Conservation (phyloP, 1,284 basidiomycete genomes). For the Veloboletus limbatus region DNA sequence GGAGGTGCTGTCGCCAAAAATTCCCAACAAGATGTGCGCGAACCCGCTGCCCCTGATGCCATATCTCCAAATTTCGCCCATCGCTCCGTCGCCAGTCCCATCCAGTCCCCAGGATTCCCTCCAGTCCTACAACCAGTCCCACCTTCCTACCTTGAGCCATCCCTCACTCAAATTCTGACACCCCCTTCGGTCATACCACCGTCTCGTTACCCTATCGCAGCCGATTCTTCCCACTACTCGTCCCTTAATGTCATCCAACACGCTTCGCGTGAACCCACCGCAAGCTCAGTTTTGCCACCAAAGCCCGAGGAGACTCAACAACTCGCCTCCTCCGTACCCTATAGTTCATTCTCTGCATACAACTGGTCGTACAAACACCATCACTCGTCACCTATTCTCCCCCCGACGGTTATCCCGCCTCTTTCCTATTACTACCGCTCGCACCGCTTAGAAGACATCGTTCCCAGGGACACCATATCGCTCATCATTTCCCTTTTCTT, state of each 20-base stretch:
- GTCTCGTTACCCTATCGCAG: slow-evolving; percentile 67
- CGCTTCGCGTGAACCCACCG: slow-evolving; percentile 28
- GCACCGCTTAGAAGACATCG: slow-evolving; percentile 70
- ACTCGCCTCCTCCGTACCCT: slow-evolving; percentile 48
- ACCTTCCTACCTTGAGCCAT: slow-evolving; percentile 51
- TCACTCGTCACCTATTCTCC: slow-evolving; percentile 46
- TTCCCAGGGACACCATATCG: slow-evolving; percentile 71
- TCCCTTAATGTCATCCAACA: slow-evolving; percentile 37
- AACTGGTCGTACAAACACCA: slow-evolving; percentile 72
- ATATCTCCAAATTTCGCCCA: slow-evolving; percentile 49
- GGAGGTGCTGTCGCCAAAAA: slow-evolving; percentile 49
- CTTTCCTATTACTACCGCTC: slow-evolving; percentile 69
- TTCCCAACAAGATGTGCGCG: slow-evolving; percentile 28
- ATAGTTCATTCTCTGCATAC: slow-evolving; percentile 60
- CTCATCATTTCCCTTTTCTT: slow-evolving; percentile 83
- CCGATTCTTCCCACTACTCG: slow-evolving; percentile 60
- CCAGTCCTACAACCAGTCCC: slow-evolving; percentile 43
- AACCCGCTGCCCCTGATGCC: slow-evolving; percentile 39
- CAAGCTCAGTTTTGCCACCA: slow-evolving; percentile 27
- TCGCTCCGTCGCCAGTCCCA: slow-evolving; percentile 46
- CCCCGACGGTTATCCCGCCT: slow-evolving; percentile 57
- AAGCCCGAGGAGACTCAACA: slow-evolving; percentile 45
- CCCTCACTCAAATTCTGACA: slow-evolving; percentile 43
- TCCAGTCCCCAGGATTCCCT: slow-evolving; percentile 47
- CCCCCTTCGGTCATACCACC: slow-evolving; percentile 47